Evolutionary conservation across 805 yeast genomes (phyloP).

Genomic region (Ogataea saltuana): DNA sequence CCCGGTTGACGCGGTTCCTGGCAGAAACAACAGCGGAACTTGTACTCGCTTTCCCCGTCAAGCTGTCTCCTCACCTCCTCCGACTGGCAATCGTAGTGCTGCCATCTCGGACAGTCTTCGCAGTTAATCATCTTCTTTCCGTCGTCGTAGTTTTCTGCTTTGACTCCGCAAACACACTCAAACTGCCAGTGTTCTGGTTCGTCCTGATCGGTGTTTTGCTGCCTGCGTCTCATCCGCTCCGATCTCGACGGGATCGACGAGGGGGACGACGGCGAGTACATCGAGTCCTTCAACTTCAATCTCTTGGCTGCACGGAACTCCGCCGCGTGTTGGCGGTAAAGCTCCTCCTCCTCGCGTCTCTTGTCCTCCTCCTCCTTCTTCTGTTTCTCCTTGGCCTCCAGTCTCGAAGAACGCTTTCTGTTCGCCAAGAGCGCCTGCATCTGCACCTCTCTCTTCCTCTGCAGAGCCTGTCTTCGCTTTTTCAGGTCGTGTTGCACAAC

Average conservation of each 20-base stretch:
- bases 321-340: conserved; percentile 45
- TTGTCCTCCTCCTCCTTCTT: conserved; percentile 54
- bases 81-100: conserved; percentile 39
- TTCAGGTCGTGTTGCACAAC: conserved; percentile 48
- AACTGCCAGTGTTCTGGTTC: conserved; percentile 35
- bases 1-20: neutral
- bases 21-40: conserved; percentile 23
- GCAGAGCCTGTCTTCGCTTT: conserved; percentile 53
- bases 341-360: conserved; percentile 46
- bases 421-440: conserved; percentile 63
- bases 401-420: conserved; percentile 71
- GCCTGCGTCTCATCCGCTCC: conserved; percentile 30
- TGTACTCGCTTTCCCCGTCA: conserved; percentile 32
- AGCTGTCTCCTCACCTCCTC: conserved; percentile 31
- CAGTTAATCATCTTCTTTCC: conserved; percentile 39
- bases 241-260: conserved; percentile 40
- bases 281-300: conserved; percentile 36
- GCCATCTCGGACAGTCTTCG: conserved; percentile 40
- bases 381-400: conserved; percentile 61
- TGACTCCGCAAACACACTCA: conserved; percentile 41
- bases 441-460: conserved; percentile 62
- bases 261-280: conserved; percentile 24
- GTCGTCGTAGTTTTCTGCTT: conserved; percentile 41
- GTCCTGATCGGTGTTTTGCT: neutral
- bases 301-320: conserved; percentile 46